A percentile compares a stretch with the other conserved stretches of the same genome.
phyloP scores from a whole-genome alignment of 768 basidiomycete species.

The Termitomyces sp. region DNA sequence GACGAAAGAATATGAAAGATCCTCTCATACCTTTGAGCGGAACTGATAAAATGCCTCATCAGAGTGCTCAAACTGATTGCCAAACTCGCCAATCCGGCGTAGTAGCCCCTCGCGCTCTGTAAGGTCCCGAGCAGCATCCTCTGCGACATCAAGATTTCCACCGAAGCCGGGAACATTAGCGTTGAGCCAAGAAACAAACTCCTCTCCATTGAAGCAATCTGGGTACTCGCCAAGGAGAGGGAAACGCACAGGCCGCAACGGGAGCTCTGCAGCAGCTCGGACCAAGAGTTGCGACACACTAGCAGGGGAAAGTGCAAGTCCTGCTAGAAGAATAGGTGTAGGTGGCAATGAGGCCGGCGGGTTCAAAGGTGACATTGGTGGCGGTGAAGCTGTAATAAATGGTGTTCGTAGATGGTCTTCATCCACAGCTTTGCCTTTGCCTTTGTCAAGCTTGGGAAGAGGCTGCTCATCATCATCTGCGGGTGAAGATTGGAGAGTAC shows the following conservation, averaged over 20 bases:
- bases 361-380: conserved; percentile 58
- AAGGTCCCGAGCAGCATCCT: conserved; percentile 65
- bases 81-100: conserved; percentile 77
- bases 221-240: conserved; percentile 82
- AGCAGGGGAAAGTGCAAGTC: conserved; percentile 61
- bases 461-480: conserved; percentile 33
- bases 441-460: conserved; percentile 73
- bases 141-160: conserved; percentile 75
- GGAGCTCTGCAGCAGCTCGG: conserved; percentile 71
- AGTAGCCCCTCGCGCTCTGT: conserved; percentile 60
- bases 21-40: conserved; percentile 59
- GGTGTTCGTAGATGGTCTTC: conserved; percentile 25
- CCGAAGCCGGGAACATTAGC: conserved; percentile 75
- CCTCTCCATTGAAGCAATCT: conserved; percentile 86
- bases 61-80: conserved; percentile 75
- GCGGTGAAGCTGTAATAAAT: conserved; percentile 49
- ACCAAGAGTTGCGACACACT: conserved; percentile 68
- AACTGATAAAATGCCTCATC: conserved; percentile 86
- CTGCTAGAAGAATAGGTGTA: conserved; percentile 69
- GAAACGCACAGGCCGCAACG: conserved; percentile 67
- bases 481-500: conserved; percentile 30
- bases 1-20: background rate
- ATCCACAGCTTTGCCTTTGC: conserved; percentile 67
- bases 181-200: conserved; percentile 83
- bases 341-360: conserved; percentile 40